Base-by-base conservation (phyloP, 1,284 basidiomycete genomes). In the Peniophora sp. region DNA sequence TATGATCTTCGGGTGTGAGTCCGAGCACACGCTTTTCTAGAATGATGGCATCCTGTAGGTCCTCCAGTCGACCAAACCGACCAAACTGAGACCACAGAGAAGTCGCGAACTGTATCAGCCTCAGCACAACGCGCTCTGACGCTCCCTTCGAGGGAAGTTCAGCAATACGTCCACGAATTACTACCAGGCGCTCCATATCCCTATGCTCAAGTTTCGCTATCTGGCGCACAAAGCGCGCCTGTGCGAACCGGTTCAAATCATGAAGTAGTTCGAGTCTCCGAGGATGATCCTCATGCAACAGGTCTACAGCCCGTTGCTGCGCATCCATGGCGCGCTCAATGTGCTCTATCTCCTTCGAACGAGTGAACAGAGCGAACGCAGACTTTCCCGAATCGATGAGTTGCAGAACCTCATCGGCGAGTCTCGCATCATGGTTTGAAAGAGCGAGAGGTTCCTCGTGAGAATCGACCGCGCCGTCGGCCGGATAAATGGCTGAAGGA, bases 351-450 rank as follows among this genome's bases (percentile, higher is more conserved):
- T 41, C 18, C 8, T 20, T 20, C n/a, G n/a, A 15, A 17, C 18
- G 37, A n/a, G 6, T 5, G 15, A 41, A 41, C 5, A 5, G 37
- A 5, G 5, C 18, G 8, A 41, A 20, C n/a, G n/a, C 5, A 20
- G 37, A n/a, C 5, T 17, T n/a, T n/a, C 37, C 37, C 8, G n/a
- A 8, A 5, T 41, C 5, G n/a, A n/a, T 5, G 37, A n/a, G 37
- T n/a, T 17, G 37, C 8, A n/a, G 5, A 57, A 46, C 11, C 49
- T 47, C 10, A 60, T 49, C 2, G 56, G 55, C 24, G 35, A 58
- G 27, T 32, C 27, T 32, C 27, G 27, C n/a, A n/a, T 51, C 17
- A 1, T 14, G 5, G 0, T 41, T 20, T 10, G 20, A 24, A 2
- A 12, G 23, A 36, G 42, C 32, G 2, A 36, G 34, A 10, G 35